Evolutionary conservation across 2,329 filamentous ascomycete genomes (phyloP).

Genomic region (Alternaria sp.): DNA sequence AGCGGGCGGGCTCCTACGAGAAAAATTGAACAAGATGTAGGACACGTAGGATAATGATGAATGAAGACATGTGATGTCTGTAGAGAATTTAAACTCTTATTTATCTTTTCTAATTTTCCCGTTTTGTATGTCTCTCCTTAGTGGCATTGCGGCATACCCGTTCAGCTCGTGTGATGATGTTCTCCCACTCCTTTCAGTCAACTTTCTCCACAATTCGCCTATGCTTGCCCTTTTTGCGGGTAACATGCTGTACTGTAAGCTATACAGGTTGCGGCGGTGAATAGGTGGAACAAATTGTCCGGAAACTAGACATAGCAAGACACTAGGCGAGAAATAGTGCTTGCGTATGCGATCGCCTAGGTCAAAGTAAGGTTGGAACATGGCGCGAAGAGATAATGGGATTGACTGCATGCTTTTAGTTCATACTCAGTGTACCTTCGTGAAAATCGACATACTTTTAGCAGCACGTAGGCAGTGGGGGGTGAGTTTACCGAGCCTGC

Average conservation of each 20-base stretch:
- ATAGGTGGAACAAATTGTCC: conserved; percentile 95
- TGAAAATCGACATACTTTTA: conserved; percentile 69
- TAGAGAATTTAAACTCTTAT: neutral
- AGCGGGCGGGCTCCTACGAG: too few relatives aligned
- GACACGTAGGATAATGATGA: neutral
- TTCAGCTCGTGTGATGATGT: conserved; percentile 4
- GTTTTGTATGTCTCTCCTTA: conserved; percentile 10
- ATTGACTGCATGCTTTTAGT: conserved; percentile 64
- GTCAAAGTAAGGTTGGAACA: conserved; percentile 98
- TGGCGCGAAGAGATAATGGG: conserved; percentile 87
- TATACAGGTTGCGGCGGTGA: conserved; percentile 92
- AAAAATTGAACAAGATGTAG: neutral
- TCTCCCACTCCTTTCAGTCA: conserved; percentile 50
- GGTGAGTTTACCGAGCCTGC: conserved; percentile 53
- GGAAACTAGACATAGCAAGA: conserved; percentile 86
- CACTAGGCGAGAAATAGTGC: conserved; percentile 90
- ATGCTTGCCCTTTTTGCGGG: conserved; percentile 83
- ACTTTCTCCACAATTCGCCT: conserved; percentile 81
- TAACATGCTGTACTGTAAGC: conserved; percentile 97
- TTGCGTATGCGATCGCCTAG: conserved; percentile 91
- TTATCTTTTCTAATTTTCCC: conserved; percentile 15
- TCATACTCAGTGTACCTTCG: neutral
- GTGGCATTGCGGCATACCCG: conserved; percentile 15
- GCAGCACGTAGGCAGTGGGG: conserved; percentile 82
- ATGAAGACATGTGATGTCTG: neutral